Evolutionary conservation across 768 basidiomycete genomes (phyloP), one percentile per base, ranked within the genome.

Genomic region (Lactarius indigo): DNA sequence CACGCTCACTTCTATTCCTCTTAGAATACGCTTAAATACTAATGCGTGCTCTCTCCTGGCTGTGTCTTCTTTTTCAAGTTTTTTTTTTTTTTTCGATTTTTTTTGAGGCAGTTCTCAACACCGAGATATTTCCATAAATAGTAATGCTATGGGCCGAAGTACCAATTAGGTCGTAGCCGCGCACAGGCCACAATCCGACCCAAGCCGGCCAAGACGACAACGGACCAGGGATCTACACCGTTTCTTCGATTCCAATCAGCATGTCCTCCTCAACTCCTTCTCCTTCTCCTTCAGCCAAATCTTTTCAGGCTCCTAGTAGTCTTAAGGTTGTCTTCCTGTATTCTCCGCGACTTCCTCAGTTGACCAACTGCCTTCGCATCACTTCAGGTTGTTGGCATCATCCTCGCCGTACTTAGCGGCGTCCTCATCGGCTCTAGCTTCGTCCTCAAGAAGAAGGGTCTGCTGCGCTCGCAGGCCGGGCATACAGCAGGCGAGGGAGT

Each of bases 361-460:
- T 68, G 15, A 28, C 57, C n/a, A 30, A 12, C 33, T n/a, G 30
- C 20, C 2, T 18, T 54, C 31, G 54, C 55, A 1, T 15, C 55
- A 30, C 9, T 26, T 26, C 74, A 90, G 89, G 71, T 91, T 73
- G 86, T 92, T 70, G 91, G 92, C 13, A 85, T 94, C 71, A 76
- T 92, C 57, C 84, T 94, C 66, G 91, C 92, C 58, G 75, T 94
- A 59, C 72, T 75, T 42, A 93, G 90, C 73, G 97, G 96, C 9
- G 50, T 94, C 33, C 85, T 99, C 68, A 99, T 98, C 68, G 97
- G 96, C 5, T 84, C 85, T 47, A 90, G 88, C 72, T 98, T 98
- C 76, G 96, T 98, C 2, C 90, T 99, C 81, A 99, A 99, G 87
- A 99, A 99, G 85, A 97, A 94, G 74, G 96, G 92, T 10, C 80